phyloP scores from a whole-genome alignment of 129 eudicot species.

The Rutidosis leptorrhynchoides region DNA sequence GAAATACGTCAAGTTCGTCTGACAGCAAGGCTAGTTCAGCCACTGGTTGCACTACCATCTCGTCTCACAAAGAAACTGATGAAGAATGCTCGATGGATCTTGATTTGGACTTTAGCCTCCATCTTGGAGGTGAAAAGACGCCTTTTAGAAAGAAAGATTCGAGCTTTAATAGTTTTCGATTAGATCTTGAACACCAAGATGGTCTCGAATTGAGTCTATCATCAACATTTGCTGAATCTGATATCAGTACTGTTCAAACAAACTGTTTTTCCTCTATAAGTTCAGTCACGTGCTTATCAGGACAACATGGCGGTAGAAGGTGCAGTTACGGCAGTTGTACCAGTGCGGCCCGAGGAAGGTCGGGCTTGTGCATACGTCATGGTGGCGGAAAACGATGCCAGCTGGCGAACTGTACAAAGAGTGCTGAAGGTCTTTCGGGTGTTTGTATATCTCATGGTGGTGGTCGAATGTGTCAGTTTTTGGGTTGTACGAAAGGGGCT shows the following conservation, averaged over 20 bases:
- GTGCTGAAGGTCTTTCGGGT: slow-evolving; percentile 86
- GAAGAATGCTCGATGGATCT: slow-evolving; percentile 68
- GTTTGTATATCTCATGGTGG: slow-evolving; percentile 88
- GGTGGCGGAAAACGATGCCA: slow-evolving; percentile 89
- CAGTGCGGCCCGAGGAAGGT: slow-evolving; percentile 68
- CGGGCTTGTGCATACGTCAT: slow-evolving; percentile 77
- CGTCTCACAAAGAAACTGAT: slow-evolving; percentile 62
- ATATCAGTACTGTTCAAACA: slow-evolving; percentile 1
- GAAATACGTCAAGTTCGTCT: slow-evolving; percentile 71
- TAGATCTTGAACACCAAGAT: slow-evolving; percentile 31
- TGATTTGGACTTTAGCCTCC: slow-evolving; percentile 65
- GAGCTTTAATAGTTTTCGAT: slow-evolving; percentile 31
- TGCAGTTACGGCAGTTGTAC: slow-evolving; percentile 64
- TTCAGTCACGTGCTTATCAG: slow-evolving; percentile 75
- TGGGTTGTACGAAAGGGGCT: slow-evolving; percentile 62
- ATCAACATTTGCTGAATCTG: slow-evolving; percentile 27
- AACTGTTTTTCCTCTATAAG: slow-evolving; percentile 34
- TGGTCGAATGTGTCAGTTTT: slow-evolving; percentile 70
- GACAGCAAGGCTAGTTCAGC: slow-evolving; percentile 77
- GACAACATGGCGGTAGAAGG: slow-evolving; percentile 65
- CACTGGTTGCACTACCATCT: slow-evolving; percentile 24
- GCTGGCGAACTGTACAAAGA: slow-evolving; percentile 56
- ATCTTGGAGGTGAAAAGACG: slow-evolving; percentile 39
- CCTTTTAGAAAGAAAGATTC: slow-evolving; percentile 35
- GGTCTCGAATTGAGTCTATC: slow-evolving; percentile 61